These are phyloP conservation scores for Athelia psychrophila DNA, from an alignment of 1,284 basidiomycete genomes.

Conservation along the genomic window DNA sequence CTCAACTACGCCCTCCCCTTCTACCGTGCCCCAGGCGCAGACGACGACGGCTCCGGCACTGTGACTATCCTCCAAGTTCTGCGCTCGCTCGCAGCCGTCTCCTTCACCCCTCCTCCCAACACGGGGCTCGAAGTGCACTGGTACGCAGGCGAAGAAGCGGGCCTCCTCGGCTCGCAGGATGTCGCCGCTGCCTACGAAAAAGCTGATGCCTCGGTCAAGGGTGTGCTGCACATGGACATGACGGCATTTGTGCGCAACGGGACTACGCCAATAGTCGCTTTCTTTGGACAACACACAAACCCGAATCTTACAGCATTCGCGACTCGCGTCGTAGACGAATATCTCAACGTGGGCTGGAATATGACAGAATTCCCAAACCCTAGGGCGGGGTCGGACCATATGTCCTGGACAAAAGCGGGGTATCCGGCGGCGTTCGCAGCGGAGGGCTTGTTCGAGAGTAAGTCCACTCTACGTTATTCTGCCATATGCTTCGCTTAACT, in stretches of 20 bases:
- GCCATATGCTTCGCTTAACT: background rate
- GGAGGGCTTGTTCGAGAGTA: background rate
- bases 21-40: conserved; percentile 23
- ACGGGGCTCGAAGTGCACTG: conserved; percentile 68
- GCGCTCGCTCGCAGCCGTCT: conserved; percentile 47
- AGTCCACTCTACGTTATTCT: background rate
- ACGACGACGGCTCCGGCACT: conserved; percentile 71
- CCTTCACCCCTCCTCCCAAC: conserved; percentile 42
- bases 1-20: conserved; percentile 31
- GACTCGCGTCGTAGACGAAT: background rate
- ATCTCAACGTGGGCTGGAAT: background rate
- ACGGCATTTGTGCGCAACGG: conserved; percentile 11
- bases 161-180: conserved; percentile 58
- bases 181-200: conserved; percentile 47
- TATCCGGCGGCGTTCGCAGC: background rate
- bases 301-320: background rate
- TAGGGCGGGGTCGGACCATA: background rate
- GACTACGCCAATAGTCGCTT: background rate
- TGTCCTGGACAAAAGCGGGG: background rate
- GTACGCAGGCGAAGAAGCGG: conserved; percentile 63
- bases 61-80: conserved; percentile 66
- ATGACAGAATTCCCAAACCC: too few species aligned
- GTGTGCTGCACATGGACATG: conserved; percentile 35
- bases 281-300: background rate
- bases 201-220: conserved; percentile 34